Evolutionary conservation across 2,329 filamentous ascomycete species (phyloP).

Genomic region (Pezicula radicicola): DNA sequence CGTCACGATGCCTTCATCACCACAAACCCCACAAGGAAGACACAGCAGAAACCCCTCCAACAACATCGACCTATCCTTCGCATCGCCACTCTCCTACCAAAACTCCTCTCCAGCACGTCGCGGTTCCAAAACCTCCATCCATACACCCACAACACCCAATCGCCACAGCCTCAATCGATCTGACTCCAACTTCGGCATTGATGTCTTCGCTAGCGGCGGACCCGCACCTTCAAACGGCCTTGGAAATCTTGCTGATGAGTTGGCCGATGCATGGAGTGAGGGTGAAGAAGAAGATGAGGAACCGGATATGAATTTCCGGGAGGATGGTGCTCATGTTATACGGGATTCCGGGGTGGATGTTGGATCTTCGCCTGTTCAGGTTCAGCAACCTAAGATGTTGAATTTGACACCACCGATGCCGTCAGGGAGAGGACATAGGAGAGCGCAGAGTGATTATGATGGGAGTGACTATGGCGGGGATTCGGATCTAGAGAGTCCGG

Average conservation of each 20-base stretch:
- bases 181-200: constrained; percentile 21
- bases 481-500: constrained; percentile 66
- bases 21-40: constrained; percentile 46
- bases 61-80: constrained; percentile 41
- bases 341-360: constrained; percentile 32
- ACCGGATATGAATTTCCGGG: constrained; percentile 36
- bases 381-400: constrained; percentile 10
- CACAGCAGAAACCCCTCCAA: constrained; percentile 57
- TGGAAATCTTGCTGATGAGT: constrained; percentile 77
- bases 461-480: constrained; percentile 74
- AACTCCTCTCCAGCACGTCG: constrained; percentile 16
- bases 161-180: constrained; percentile 17
- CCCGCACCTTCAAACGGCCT: constrained; percentile 50
- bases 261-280: constrained; percentile 70
- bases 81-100: constrained; percentile 21
- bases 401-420: constrained; percentile 18
- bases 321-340: constrained; percentile 28
- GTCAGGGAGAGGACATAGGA: constrained; percentile 38
- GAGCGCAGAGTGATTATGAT: constrained; percentile 60
- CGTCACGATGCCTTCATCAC: constrained; percentile 40
- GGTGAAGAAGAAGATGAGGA: constrained; percentile 56
- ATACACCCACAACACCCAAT: constrained; percentile 23
- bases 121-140: constrained; percentile 26
- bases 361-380: constrained; percentile 16
- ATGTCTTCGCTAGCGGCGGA: constrained; percentile 32